Conservation (phyloP, 2,329 filamentous ascomycete genomes). For the Pleoardoris graminearum region DNA sequence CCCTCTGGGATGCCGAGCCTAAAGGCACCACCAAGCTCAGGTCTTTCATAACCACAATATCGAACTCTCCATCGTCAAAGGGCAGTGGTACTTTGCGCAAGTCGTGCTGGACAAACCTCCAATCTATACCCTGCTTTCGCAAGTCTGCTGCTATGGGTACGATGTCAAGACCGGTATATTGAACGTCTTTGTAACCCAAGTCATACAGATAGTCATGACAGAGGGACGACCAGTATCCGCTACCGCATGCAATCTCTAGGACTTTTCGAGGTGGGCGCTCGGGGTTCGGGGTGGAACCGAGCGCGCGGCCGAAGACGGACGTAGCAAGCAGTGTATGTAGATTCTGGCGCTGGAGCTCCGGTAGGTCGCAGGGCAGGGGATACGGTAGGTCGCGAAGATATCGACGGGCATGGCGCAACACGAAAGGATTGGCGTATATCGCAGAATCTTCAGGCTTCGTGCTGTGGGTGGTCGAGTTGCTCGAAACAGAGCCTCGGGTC, state of each 20-base stretch:
- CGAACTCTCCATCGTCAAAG: conserved; percentile 78
- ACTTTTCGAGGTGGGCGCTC: conserved; percentile 74
- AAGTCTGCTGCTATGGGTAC: conserved; percentile 70
- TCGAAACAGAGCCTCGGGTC: conserved; percentile 45
- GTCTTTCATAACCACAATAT: conserved; percentile 88
- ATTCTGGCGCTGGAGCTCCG: conserved; percentile 85
- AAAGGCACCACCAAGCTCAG: conserved; percentile 69
- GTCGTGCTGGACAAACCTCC: conserved; percentile 88
- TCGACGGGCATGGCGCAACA: conserved; percentile 75
- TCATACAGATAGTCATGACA: conserved; percentile 79
- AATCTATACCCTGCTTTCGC: conserved; percentile 75
- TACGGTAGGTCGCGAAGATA: conserved; percentile 83
- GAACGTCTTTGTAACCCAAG: conserved; percentile 68
- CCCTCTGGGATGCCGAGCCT: conserved; percentile 56
- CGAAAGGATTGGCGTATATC: conserved; percentile 53
- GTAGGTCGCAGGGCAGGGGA: conserved; percentile 84
- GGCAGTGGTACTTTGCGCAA: conserved; percentile 75
- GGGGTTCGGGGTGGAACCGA: conserved; percentile 70
- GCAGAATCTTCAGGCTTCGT: conserved; percentile 29
- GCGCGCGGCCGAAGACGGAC: conserved; percentile 77
- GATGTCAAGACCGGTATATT: conserved; percentile 82
- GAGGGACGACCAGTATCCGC: conserved; percentile 85
- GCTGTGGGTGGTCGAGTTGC: conserved; percentile 42
- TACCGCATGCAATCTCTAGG: conserved; percentile 84
- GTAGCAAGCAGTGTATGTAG: conserved; percentile 80